Evolutionary conservation across 202 grass and related monocot species (phyloP).

Genomic region (Carex arenaria): DNA sequence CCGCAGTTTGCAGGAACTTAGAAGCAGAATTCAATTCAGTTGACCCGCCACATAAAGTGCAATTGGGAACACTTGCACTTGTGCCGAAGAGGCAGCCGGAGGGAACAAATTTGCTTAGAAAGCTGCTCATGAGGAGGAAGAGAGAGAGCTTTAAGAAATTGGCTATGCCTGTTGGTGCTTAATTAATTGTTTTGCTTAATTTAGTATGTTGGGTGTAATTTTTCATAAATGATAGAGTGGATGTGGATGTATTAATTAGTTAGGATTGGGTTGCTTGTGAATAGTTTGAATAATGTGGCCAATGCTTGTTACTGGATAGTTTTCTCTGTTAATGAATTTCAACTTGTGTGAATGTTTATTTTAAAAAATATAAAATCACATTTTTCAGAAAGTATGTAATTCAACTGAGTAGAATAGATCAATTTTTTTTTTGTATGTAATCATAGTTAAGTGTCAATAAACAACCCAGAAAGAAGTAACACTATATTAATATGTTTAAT

Average conservation of each 20-base stretch:
- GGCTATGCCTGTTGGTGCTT: slow-evolving; percentile 27
- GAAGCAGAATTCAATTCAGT: slow-evolving; percentile 8
- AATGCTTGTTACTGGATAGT: not conserved
- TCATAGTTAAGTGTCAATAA: too few species aligned
- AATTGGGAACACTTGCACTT: slow-evolving; percentile 34
- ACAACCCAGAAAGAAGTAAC: too few species aligned
- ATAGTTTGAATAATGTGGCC: slow-evolving; percentile 20
- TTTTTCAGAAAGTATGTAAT: not conserved
- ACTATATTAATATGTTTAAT: too few species aligned
- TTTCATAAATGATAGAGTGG: not conserved
- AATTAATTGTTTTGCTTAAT: slow-evolving; percentile 19
- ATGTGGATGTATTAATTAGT: slow-evolving; percentile 1
- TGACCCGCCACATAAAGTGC: slow-evolving; percentile 9
- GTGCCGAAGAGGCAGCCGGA: slow-evolving; percentile 49
- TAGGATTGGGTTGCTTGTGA: not conserved
- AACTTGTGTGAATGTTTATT: not conserved
- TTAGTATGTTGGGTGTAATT: not conserved
- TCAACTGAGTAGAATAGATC: too few species aligned
- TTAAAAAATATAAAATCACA: too few species aligned
- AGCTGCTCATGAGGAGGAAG: slow-evolving; percentile 58
- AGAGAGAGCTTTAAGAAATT: slow-evolving; percentile 47
- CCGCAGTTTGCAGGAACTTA: slow-evolving; percentile 39
- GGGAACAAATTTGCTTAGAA: slow-evolving; percentile 53
- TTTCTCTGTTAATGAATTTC: not conserved
- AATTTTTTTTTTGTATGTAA: too few species aligned